Evolutionary conservation across 1,284 basidiomycete genomes (phyloP).

Genomic region (Filobasidium uniguttulatum): DNA sequence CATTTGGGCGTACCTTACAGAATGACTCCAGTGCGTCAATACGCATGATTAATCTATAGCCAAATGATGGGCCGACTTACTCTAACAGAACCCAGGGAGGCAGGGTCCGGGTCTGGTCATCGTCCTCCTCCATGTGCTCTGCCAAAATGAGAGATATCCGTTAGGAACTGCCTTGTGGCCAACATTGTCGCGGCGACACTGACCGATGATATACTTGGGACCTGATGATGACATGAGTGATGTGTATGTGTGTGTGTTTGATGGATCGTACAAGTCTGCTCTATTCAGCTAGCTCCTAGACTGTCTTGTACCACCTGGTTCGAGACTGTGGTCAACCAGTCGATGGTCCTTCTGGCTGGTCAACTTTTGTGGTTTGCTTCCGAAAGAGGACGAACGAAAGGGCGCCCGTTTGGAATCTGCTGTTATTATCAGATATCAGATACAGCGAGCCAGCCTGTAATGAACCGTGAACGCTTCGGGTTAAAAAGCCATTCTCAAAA

Average conservation of each 20-base stretch:
- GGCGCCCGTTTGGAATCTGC: too few species aligned
- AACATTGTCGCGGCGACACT: slow-evolving; percentile 4
- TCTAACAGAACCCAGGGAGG: slow-evolving; percentile 84
- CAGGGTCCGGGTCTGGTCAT: slow-evolving; percentile 47
- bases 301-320: too few species aligned
- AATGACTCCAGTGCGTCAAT: background rate
- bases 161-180: background rate
- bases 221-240: slow-evolving; percentile 1
- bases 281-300: too few species aligned
- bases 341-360: too few species aligned
- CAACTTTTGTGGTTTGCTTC: too few species aligned
- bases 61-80: slow-evolving; percentile 41
- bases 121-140: slow-evolving; percentile 96
- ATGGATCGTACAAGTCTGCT: too few species aligned
- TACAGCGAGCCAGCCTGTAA: too few species aligned
- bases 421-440: too few species aligned
- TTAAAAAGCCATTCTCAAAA: too few species aligned
- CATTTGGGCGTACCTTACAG: slow-evolving; percentile 50
- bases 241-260: background rate
- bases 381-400: too few species aligned
- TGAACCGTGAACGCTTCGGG: too few species aligned
- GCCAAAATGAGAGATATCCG: background rate
- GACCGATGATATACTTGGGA: slow-evolving; percentile 32
- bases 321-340: too few species aligned
- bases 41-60: slow-evolving; percentile 31